Percentiles rank a stretch among this genome's conserved stretches.
Evolutionary conservation across 148 eudicot genomes (phyloP).

Genomic region (Cornus controversa): DNA sequence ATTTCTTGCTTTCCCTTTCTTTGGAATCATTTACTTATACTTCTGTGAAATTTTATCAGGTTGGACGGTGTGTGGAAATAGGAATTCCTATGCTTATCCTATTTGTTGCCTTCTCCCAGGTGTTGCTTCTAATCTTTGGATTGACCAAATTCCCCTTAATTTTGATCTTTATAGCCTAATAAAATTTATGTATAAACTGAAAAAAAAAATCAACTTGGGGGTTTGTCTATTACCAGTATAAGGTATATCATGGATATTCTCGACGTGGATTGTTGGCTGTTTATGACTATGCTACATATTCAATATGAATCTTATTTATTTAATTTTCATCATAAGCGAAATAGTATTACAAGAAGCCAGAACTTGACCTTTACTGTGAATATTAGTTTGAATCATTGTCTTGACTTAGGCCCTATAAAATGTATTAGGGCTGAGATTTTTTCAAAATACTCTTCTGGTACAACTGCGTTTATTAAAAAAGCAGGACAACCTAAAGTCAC

Average conservation of each 20-base stretch:
- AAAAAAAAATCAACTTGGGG: not conserved
- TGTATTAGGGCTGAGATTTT: not conserved
- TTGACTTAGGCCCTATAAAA: too few relatives aligned
- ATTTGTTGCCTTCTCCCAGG: constrained; percentile 94
- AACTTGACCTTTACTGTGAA: not conserved
- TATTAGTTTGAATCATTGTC: too few relatives aligned
- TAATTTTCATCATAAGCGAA: not conserved
- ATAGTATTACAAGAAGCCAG: not conserved
- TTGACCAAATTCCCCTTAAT: not conserved
- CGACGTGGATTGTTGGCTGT: not conserved
- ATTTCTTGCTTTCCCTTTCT: not conserved
- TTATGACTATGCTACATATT: not conserved
- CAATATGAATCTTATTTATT: not conserved
- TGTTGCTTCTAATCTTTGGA: constrained; percentile 13
- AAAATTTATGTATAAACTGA: not conserved
- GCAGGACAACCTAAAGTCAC: not conserved
- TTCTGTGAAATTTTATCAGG: constrained; percentile 35
- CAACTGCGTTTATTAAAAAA: not conserved
- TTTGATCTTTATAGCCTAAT: not conserved
- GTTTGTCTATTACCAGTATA: not conserved
- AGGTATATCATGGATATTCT: not conserved
- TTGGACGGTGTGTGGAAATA: constrained; percentile 87
- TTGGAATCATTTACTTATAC: not conserved
- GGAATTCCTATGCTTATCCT: constrained; percentile 90
- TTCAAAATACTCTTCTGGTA: not conserved